Percentiles rank a stretch among this genome's conserved stretches.
Conservation (phyloP, 129 eudicot genomes). For the Flaveria ramosissima region DNA sequence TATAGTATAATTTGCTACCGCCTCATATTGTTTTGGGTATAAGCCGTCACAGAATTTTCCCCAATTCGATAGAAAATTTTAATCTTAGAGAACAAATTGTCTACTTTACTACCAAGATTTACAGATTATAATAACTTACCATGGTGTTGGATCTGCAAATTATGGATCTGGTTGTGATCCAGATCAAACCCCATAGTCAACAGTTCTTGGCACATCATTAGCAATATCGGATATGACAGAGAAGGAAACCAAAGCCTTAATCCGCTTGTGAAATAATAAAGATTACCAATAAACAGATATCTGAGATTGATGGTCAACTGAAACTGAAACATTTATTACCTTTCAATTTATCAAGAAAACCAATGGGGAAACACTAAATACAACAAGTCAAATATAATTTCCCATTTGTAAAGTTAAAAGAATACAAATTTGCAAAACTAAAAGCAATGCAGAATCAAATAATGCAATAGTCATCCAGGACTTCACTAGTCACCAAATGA, state of each 20-base stretch:
- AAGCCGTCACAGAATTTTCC: not conserved
- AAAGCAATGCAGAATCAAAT: conserved; percentile 16
- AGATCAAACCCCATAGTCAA: not conserved
- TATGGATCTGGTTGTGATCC: not conserved
- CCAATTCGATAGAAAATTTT: too few species aligned
- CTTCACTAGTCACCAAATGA: conserved; percentile 21
- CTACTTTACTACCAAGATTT: not conserved
- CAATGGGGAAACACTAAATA: conserved; percentile 11
- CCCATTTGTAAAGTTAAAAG: conserved; percentile 30
- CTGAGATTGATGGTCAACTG: conserved; percentile 7
- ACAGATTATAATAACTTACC: conserved; percentile 17
- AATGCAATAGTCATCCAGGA: conserved; percentile 27
- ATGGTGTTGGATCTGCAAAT: conserved; percentile 7
- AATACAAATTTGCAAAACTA: conserved; percentile 25
- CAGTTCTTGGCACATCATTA: not conserved
- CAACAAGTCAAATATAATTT: conserved; percentile 22
- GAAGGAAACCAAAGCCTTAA: not conserved
- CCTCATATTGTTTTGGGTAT: not conserved
- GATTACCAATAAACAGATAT: not conserved
- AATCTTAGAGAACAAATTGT: not conserved
- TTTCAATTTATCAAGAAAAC: conserved; percentile 24
- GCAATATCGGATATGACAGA: not conserved
- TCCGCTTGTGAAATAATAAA: not conserved
- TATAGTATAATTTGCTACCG: not conserved
- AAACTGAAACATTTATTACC: conserved; percentile 26